phyloP scores from a whole-genome alignment of 495 filamentous ascomycete genomes.

The Geoglossum glabrum region DNA sequence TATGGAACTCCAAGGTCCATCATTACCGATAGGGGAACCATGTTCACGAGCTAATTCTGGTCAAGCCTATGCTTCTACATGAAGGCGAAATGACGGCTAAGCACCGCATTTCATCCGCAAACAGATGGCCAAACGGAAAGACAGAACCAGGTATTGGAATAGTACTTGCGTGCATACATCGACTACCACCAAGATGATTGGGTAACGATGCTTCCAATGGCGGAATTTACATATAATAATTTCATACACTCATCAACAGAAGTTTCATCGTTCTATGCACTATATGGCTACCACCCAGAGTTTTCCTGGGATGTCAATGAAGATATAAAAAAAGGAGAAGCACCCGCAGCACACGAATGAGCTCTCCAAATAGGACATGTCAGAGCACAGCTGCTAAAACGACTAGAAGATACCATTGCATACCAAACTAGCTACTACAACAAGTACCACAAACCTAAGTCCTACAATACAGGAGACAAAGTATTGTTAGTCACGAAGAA shows the following conservation, averaged over 20 bases:
- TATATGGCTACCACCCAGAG: slow-evolving; percentile 6
- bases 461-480: background rate
- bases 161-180: slow-evolving; percentile 7
- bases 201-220: slow-evolving; percentile 5
- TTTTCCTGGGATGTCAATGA: background rate
- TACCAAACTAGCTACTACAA: slow-evolving; percentile 2
- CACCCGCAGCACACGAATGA: background rate
- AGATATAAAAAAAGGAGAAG: background rate
- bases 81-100: background rate
- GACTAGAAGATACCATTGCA: background rate
- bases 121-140: slow-evolving; percentile 11
- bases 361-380: background rate
- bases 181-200: slow-evolving; percentile 11
- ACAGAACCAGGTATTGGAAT: slow-evolving; percentile 8
- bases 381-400: background rate
- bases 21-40: background rate
- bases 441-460: background rate
- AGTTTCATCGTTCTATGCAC: slow-evolving; percentile 11
- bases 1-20: background rate
- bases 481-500: slow-evolving; percentile 1
- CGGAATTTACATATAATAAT: slow-evolving; percentile 16
- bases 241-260: slow-evolving; percentile 5
- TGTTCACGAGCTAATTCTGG: background rate
- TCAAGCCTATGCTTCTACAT: background rate
- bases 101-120: slow-evolving; percentile 8